phyloP scores from a whole-genome alignment of 2,329 filamentous ascomycete species.

The Alternaria arborescens region DNA sequence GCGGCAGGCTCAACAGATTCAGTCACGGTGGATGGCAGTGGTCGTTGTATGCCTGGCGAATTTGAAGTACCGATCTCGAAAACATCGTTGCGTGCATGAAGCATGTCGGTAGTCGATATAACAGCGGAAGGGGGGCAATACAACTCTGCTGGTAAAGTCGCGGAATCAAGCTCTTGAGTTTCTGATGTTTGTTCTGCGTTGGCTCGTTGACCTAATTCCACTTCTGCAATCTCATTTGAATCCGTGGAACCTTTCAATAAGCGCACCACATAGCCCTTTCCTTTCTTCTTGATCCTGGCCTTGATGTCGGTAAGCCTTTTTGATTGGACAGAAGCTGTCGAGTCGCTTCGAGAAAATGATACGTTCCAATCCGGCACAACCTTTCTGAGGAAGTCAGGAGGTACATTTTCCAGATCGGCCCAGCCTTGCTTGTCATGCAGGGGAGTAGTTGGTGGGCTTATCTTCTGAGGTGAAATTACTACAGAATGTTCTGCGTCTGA shows the following conservation, averaged over 20 bases:
- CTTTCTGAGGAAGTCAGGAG: constrained; percentile 39
- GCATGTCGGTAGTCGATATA: neutral
- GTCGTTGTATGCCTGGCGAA: constrained; percentile 26
- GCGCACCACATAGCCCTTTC: constrained; percentile 44
- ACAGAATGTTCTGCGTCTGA: constrained; percentile 24
- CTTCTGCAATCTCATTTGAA: constrained; percentile 38
- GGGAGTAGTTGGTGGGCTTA: constrained; percentile 37
- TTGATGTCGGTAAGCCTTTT: constrained; percentile 42
- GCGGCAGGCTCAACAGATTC: neutral
- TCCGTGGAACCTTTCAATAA: constrained; percentile 40
- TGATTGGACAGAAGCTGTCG: constrained; percentile 36
- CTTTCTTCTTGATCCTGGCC: constrained; percentile 45
- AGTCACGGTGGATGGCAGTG: neutral
- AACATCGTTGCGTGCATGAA: constrained; percentile 8
- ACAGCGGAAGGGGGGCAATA: constrained; percentile 16
- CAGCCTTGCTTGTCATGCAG: constrained; percentile 38
- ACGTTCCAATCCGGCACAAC: constrained; percentile 44
- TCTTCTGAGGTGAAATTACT: constrained; percentile 31
- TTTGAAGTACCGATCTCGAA: constrained; percentile 41
- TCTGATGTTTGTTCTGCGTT: constrained; percentile 1
- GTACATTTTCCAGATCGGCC: constrained; percentile 41
- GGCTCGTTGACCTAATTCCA: constrained; percentile 30
- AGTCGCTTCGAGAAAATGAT: constrained; percentile 38
- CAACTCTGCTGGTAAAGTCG: constrained; percentile 26
- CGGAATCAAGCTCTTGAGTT: constrained; percentile 32